Conservation (phyloP, 106 monocot genomes). For the Agapanthus africanus region DNA sequence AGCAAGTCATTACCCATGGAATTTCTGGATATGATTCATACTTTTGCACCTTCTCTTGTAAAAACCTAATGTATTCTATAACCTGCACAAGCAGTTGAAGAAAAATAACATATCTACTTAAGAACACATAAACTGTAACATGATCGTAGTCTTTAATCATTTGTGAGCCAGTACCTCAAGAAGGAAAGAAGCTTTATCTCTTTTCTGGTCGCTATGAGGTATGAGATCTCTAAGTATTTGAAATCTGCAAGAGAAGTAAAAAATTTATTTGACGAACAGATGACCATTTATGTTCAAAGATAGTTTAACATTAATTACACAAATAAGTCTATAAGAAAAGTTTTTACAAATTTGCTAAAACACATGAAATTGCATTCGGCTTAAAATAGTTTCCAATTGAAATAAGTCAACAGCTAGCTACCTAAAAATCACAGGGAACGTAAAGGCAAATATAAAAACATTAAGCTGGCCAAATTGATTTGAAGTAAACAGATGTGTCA, state of each 20-base stretch:
- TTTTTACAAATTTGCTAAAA: too few relatives aligned
- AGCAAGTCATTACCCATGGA: constrained; percentile 13
- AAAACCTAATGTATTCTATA: constrained; percentile 42
- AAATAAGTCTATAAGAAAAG: too few relatives aligned
- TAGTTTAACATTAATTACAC: too few relatives aligned
- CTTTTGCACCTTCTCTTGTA: constrained; percentile 57
- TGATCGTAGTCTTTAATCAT: not conserved
- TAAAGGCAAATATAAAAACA: too few relatives aligned
- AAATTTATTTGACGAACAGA: too few relatives aligned
- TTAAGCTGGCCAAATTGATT: too few relatives aligned
- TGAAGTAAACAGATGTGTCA: too few relatives aligned
- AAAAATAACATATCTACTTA: not conserved
- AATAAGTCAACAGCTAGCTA: too few relatives aligned
- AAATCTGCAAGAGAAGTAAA: constrained; percentile 41
- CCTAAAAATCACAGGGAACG: too few relatives aligned
- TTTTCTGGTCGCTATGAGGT: constrained; percentile 44
- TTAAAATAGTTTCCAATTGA: too few relatives aligned
- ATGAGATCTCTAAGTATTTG: constrained; percentile 36
- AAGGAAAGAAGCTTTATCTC: constrained; percentile 46
- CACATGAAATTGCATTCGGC: too few relatives aligned
- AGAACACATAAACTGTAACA: not conserved
- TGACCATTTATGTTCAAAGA: too few relatives aligned
- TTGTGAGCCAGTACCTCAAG: constrained; percentile 19
- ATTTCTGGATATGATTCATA: constrained; percentile 28
- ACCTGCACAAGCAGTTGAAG: constrained; percentile 20